Evolutionary conservation across 75 land plant genomes (phyloP).

Genomic region (Pinus tabuliformis): DNA sequence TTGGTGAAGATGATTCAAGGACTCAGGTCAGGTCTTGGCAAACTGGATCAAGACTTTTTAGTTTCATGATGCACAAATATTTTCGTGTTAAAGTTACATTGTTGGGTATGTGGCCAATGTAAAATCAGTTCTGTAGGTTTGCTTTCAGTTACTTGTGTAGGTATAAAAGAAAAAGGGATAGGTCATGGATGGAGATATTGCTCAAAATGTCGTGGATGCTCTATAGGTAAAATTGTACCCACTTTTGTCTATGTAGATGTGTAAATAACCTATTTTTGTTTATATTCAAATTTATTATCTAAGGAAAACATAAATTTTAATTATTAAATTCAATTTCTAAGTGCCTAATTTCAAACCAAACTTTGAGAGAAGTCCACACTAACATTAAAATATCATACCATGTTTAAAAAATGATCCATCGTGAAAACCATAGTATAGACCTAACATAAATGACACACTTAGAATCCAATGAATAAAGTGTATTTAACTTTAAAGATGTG

Average conservation of each 20-base stretch:
- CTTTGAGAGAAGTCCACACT: too few species aligned
- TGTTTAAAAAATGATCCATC: too few species aligned
- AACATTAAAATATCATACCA: too few species aligned
- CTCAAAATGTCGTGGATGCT: constrained; percentile 80
- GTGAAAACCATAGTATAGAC: too few species aligned
- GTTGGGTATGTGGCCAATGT: neutral
- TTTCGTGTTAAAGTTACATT: neutral
- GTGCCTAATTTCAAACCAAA: too few species aligned
- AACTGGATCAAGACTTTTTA: constrained; percentile 98
- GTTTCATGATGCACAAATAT: constrained; percentile 10
- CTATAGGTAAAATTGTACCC: constrained; percentile 48
- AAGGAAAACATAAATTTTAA: too few species aligned
- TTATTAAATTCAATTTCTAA: too few species aligned
- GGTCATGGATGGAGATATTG: constrained; percentile 44
- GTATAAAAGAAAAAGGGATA: constrained; percentile 91
- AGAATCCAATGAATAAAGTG: too few species aligned
- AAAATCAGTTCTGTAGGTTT: neutral
- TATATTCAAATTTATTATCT: too few species aligned
- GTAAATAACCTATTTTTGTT: too few species aligned
- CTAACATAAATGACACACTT: too few species aligned
- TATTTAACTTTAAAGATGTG: too few species aligned
- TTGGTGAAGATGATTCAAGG: constrained; percentile 98
- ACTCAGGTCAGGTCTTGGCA: constrained; percentile 90
- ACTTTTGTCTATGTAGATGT: neutral
- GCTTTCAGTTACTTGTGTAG: constrained; percentile 23